Evolutionary conservation across 2,329 filamentous ascomycete species (phyloP).

Genomic region (Macrophomina pseudophaseolina): DNA sequence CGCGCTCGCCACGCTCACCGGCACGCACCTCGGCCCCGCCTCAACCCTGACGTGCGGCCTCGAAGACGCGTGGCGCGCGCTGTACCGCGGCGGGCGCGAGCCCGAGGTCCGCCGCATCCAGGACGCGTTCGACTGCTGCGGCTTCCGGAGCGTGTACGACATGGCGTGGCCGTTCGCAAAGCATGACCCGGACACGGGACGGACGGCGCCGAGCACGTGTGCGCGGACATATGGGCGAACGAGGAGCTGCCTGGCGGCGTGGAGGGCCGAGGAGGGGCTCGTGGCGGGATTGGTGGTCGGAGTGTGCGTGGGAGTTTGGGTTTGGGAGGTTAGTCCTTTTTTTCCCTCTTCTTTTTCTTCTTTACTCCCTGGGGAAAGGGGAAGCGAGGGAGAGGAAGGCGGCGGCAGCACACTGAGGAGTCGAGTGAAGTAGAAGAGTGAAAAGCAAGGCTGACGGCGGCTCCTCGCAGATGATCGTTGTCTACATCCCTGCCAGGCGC

Average conservation of each 20-base stretch:
- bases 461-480: slow-evolving; percentile 1
- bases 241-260: slow-evolving; percentile 57
- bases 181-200: slow-evolving; percentile 25
- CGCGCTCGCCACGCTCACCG: slow-evolving; percentile 44
- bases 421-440: no score
- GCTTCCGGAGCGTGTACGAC: slow-evolving; percentile 60
- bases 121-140: slow-evolving; percentile 67
- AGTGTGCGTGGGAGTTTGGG: slow-evolving; percentile 58
- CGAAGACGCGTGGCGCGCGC: slow-evolving; percentile 56
- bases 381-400: no score
- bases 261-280: slow-evolving; percentile 56
- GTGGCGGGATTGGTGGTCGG: slow-evolving; percentile 58
- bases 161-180: slow-evolving; percentile 63
- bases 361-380: no score
- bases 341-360: background rate
- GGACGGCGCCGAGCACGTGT: slow-evolving; percentile 45
- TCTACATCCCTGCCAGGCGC: slow-evolving; percentile 3
- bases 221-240: slow-evolving; percentile 45
- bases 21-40: slow-evolving; percentile 36
- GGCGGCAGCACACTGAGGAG: no score
- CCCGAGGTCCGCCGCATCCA: slow-evolving; percentile 62
- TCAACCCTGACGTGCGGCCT: slow-evolving; percentile 54
- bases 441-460: background rate
- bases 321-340: slow-evolving; percentile 57
- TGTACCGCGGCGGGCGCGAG: slow-evolving; percentile 57